These are phyloP conservation scores for Grosmannia huntii DNA, from an alignment of 2,329 filamentous ascomycete species.

Conservation along the genomic window DNA sequence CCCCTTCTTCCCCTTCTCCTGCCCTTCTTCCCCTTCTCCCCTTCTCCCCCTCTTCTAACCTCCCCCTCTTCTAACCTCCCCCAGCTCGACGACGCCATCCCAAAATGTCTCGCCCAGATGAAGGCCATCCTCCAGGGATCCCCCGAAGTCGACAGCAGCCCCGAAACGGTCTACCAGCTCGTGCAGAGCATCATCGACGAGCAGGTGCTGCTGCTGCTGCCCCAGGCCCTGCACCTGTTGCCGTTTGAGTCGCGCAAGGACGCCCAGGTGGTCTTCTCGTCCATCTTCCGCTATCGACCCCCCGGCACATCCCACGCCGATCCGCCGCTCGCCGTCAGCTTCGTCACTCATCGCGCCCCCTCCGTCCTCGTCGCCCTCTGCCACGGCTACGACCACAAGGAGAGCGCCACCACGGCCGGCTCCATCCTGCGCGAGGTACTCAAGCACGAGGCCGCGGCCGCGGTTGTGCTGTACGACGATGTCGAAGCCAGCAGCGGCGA, in stretches of 20 bases:
- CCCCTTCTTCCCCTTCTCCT: not conserved
- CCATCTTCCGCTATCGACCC: conserved; percentile 83
- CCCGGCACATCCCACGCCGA: conserved; percentile 23
- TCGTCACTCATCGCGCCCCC: conserved; percentile 74
- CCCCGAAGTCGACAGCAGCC: conserved; percentile 78
- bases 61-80: no score
- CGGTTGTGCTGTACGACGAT: conserved; percentile 87
- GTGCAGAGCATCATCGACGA: conserved; percentile 75
- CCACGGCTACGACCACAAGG: conserved; percentile 76
- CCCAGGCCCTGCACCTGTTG: conserved; percentile 67
- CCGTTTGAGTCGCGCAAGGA: conserved; percentile 96
- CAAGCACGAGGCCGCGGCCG: conserved; percentile 83
- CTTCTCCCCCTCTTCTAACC: not conserved
- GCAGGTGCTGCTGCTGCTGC: conserved; percentile 75
- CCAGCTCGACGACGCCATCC: conserved; percentile 68
- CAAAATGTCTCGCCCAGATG: conserved; percentile 78
- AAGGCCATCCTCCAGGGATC: conserved; percentile 89
- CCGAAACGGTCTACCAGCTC: conserved; percentile 78
- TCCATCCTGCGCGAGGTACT: conserved; percentile 77
- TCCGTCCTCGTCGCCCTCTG: conserved; percentile 83
- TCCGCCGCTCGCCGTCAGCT: conserved; percentile 57
- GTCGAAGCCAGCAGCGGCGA: conserved; percentile 40
- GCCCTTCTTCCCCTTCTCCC: not conserved
- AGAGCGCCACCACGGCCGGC: conserved; percentile 84
- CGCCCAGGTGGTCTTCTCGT: conserved; percentile 89